Conservation (phyloP, 306 rosid genomes). For the Aeschynomene evenia region DNA sequence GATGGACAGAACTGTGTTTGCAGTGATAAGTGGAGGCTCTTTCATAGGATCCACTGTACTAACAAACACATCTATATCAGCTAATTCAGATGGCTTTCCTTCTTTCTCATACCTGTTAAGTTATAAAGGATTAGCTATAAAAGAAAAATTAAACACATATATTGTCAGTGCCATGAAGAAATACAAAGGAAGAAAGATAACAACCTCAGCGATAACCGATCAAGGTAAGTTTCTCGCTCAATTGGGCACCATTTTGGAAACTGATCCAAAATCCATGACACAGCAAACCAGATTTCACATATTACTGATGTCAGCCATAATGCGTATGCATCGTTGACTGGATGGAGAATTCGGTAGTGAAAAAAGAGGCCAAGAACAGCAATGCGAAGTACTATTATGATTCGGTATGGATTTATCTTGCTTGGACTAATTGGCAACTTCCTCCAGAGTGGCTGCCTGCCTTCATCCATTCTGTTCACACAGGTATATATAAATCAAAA, state of each 20-base stretch:
- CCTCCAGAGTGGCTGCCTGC: constrained; percentile 86
- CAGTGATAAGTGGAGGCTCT: constrained; percentile 96
- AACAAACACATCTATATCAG: constrained; percentile 72
- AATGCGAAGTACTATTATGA: constrained; percentile 69
- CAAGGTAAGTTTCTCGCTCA: constrained; percentile 86
- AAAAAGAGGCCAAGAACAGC: constrained; percentile 75
- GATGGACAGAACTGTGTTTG: constrained; percentile 87
- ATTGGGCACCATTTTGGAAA: constrained; percentile 91
- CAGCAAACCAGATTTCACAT: constrained; percentile 96
- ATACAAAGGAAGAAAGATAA: neutral
- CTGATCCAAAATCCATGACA: constrained; percentile 90
- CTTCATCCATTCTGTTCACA: constrained; percentile 87
- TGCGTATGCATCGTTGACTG: constrained; percentile 72
- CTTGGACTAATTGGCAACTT: constrained; percentile 83
- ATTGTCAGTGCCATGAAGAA: neutral
- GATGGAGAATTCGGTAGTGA: constrained; percentile 88
- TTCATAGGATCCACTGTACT: constrained; percentile 94
- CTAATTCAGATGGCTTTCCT: constrained; percentile 81
- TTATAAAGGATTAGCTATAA: neutral
- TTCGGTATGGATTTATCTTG: constrained; percentile 86
- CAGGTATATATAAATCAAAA: neutral
- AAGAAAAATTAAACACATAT: neutral
- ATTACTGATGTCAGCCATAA: constrained; percentile 88
- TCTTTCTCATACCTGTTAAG: constrained; percentile 82
- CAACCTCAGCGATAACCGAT: constrained; percentile 80